These are phyloP conservation scores for Cryptococcus depauperatus DNA, from an alignment of 1,284 basidiomycete species.

Conservation along the genomic window DNA sequence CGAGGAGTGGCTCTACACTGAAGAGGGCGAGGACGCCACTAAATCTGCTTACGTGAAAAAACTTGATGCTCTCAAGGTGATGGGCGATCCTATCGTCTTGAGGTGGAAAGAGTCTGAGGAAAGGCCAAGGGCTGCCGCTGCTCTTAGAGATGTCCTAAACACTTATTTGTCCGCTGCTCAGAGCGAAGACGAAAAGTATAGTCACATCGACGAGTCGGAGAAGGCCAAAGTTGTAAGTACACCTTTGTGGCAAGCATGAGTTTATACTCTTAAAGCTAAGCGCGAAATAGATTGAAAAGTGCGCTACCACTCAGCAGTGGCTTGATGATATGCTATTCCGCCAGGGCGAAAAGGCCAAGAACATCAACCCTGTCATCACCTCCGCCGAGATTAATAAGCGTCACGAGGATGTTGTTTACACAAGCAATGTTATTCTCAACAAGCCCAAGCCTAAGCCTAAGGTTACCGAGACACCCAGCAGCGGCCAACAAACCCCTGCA, in stretches of 20 bases:
- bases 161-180: conserved; percentile 72
- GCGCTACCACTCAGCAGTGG: conserved; percentile 77
- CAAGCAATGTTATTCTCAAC: conserved; percentile 71
- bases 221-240: conserved; percentile 73
- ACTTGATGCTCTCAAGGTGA: conserved; percentile 67
- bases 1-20: conserved; percentile 91
- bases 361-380: conserved; percentile 72
- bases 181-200: conserved; percentile 68
- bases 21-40: conserved; percentile 87
- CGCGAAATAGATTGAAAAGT: conserved; percentile 45
- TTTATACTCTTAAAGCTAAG: not conserved
- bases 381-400: conserved; percentile 74
- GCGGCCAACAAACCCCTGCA: conserved; percentile 50
- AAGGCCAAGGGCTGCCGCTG: conserved; percentile 60
- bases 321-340: conserved; percentile 77
- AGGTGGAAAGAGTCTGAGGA: conserved; percentile 75
- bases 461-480: conserved; percentile 47
- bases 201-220: conserved; percentile 81
- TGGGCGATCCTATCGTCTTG: conserved; percentile 74
- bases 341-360: conserved; percentile 78
- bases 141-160: conserved; percentile 76
- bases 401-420: conserved; percentile 79
- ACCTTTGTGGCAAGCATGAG: too few relatives aligned
- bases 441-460: conserved; percentile 74
- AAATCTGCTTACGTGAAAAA: conserved; percentile 80